Evolutionary conservation across 768 basidiomycete species (phyloP).

Genomic region (Hygrophorus russula): DNA sequence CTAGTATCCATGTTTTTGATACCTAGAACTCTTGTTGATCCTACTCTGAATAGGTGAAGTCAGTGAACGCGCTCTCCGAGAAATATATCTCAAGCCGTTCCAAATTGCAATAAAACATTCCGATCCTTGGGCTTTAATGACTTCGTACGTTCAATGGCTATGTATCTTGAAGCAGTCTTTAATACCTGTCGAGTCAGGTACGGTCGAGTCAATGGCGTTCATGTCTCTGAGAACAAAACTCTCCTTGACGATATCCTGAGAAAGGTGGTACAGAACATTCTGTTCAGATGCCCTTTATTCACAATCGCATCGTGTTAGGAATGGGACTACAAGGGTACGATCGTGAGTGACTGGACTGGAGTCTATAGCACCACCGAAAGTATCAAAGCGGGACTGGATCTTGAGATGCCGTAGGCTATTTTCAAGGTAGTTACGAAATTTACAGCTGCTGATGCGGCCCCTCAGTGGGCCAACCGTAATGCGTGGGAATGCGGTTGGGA

Average conservation of each 20-base stretch:
- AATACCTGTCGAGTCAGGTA: background rate
- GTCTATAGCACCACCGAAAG: slow-evolving; percentile 34
- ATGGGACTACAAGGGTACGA: slow-evolving; percentile 47
- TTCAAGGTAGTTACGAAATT: too few relatives aligned
- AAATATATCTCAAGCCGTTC: slow-evolving; percentile 56
- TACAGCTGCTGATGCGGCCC: background rate
- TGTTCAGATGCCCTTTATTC: background rate
- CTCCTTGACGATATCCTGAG: slow-evolving; percentile 43
- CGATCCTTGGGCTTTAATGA: slow-evolving; percentile 51
- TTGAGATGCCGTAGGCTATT: slow-evolving; percentile 46
- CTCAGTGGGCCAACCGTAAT: slow-evolving; percentile 8
- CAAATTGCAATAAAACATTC: slow-evolving; percentile 46
- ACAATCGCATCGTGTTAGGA: slow-evolving; percentile 20
- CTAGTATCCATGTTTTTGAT: background rate
- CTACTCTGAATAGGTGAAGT: slow-evolving; percentile 26
- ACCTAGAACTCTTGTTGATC: background rate
- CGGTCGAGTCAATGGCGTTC: slow-evolving; percentile 50
- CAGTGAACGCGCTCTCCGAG: slow-evolving; percentile 48
- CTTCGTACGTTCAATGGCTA: slow-evolving; percentile 26
- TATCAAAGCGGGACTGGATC: slow-evolving; percentile 52
- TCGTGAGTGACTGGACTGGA: slow-evolving; percentile 54
- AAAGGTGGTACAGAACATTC: slow-evolving; percentile 13
- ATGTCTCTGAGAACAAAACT: slow-evolving; percentile 42
- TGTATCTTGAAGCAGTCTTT: background rate
- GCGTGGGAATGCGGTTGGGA: slow-evolving; percentile 14